These are phyloP conservation scores for Metschnikowia colocasiae DNA, from an alignment of 805 yeast genomes.

Conservation along the genomic window DNA sequence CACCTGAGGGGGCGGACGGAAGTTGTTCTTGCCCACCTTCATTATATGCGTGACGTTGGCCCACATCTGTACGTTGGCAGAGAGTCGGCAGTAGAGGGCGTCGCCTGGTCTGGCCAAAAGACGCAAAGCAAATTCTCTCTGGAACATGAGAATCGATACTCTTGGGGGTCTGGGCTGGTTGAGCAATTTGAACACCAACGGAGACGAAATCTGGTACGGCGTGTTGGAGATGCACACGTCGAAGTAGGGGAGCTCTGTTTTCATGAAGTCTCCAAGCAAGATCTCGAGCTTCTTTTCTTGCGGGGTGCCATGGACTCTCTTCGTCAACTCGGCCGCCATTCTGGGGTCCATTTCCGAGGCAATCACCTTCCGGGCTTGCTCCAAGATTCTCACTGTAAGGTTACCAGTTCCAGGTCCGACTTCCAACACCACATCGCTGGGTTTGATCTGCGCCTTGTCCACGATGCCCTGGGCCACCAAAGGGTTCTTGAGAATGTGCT, in stretches of 20 bases:
- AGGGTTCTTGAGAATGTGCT: slow-evolving; percentile 94
- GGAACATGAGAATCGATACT: slow-evolving; percentile 94
- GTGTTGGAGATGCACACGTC: slow-evolving; percentile 97
- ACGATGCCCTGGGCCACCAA: slow-evolving; percentile 97
- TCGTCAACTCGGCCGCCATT: slow-evolving; percentile 98
- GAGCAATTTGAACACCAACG: slow-evolving; percentile 86
- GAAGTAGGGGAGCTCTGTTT: slow-evolving; percentile 89
- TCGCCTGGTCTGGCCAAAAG: slow-evolving; percentile 97
- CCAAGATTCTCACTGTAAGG: slow-evolving; percentile 86
- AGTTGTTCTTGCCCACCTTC: slow-evolving; percentile 97
- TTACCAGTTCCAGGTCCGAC: slow-evolving; percentile 99
- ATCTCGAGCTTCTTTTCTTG: slow-evolving; percentile 88
- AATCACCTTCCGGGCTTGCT: slow-evolving; percentile 87
- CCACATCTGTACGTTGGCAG: slow-evolving; percentile 99
- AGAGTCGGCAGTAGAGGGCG: slow-evolving; percentile 80
- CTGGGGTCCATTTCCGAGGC: slow-evolving; percentile 99
- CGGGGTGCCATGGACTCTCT: slow-evolving; percentile 97
- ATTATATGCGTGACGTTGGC: slow-evolving; percentile 97
- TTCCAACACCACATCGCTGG: slow-evolving; percentile 89
- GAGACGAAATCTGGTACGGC: slow-evolving; percentile 96
- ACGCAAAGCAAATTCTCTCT: slow-evolving; percentile 93
- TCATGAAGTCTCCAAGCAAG: slow-evolving; percentile 92
- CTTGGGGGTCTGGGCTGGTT: slow-evolving; percentile 93
- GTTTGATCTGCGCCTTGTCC: slow-evolving; percentile 89
- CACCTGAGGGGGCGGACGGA: slow-evolving; percentile 97